A percentile compares a stretch with the other conserved stretches of the same genome.
Evolutionary conservation across 345 rosid species (phyloP).

Genomic region (Eucalyptus decipiens): DNA sequence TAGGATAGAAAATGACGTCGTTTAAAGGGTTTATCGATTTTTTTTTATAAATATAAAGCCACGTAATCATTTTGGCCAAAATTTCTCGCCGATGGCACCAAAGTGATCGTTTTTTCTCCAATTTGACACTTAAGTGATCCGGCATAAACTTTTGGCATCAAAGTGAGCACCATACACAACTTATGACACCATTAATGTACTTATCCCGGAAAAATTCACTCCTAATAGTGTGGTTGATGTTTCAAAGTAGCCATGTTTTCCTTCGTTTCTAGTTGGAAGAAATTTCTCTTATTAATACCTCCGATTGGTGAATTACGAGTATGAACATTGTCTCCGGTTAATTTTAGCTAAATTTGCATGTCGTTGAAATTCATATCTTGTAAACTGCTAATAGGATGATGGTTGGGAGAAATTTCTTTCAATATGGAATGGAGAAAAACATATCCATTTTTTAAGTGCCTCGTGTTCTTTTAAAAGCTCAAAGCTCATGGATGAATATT

Average conservation of each 20-base stretch:
- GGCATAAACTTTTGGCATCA: too few relatives aligned
- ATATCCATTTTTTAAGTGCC: not conserved
- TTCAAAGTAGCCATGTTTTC: not conserved
- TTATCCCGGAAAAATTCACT: not conserved
- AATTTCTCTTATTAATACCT: not conserved
- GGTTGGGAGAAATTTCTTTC: not conserved
- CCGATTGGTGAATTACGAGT: not conserved
- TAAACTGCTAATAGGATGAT: not conserved
- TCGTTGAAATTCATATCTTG: not conserved
- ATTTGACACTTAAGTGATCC: too few relatives aligned
- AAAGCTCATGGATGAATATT: not conserved
- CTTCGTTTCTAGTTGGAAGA: not conserved
- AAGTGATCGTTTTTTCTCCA: too few relatives aligned
- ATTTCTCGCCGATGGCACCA: too few relatives aligned
- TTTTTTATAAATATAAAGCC: too few relatives aligned
- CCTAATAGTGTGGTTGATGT: not conserved
- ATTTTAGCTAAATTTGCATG: not conserved
- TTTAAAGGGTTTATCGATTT: too few relatives aligned
- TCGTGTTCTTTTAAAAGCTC: not conserved
- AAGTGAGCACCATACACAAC: too few relatives aligned
- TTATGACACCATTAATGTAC: too few relatives aligned
- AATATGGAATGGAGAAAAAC: not conserved
- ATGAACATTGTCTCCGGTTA: not conserved
- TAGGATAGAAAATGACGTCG: too few relatives aligned
- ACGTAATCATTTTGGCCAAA: too few relatives aligned